Evolutionary conservation across 495 filamentous ascomycete genomes (phyloP), one percentile per base, ranked within the genome.

Genomic region (Cercophora scortea): DNA sequence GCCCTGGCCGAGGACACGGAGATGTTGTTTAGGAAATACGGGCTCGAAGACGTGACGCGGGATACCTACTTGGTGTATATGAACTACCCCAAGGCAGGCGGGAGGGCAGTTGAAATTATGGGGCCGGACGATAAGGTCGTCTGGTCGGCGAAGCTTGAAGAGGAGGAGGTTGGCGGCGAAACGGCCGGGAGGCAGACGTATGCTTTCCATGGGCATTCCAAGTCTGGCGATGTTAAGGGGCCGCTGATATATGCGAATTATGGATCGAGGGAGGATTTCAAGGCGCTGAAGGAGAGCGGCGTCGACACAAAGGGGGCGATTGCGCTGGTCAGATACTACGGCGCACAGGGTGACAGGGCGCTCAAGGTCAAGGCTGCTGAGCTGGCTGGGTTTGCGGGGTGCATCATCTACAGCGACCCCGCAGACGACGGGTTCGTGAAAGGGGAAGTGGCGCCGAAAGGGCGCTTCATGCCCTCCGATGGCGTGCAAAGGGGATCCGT

Each of bases 191-290:
- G 76, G 50, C 81, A 89, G 57, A 88, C 87, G 0, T 72, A 74
- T 25, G 81, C 79, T 12, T 99, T 95, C 57, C 93, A 99, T 64
- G 92, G 88, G 0, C 86, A 93, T 63, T 95, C 90, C 11, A 87
- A 84, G 60, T 79, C 88, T 8, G 93, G 92, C 18, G 88, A 90
- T 60, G 90, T 92, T 19, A 86, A 79, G n/a, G 93, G 94, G 0
- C 91, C 86, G n/a, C 66, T 99, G 48, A 79, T 99, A 2, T 99
- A 95, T 62, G 94, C 87, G 18, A 96, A 96, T 62, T 94, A 90
- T 59, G 93, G 94, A 12, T 85, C 87, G 47, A 79, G 79, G 42
- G 82, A 88, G 46, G 93, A 99, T 62, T 97, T 92, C 62, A 70
- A 85, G 61, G 64, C 64, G 46, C 70, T 99, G 25, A 68, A 79